Percentiles rank a stretch among this genome's conserved stretches.
Evolutionary conservation across 2,329 filamentous ascomycete species (phyloP).

Genomic region (Diplodia sapinea): DNA sequence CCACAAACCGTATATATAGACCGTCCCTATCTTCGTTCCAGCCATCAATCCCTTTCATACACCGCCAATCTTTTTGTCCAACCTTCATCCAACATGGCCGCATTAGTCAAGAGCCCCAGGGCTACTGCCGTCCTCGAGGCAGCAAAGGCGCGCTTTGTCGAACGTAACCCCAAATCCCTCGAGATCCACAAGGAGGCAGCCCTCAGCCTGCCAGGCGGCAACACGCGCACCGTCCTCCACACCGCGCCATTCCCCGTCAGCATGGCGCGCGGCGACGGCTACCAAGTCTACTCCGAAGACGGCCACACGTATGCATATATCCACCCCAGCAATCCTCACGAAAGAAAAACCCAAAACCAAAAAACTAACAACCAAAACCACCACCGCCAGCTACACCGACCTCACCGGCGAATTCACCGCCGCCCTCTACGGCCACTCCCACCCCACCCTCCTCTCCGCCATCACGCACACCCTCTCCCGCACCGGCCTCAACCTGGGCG

Average conservation of each 20-base stretch:
- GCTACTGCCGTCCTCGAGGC: slow-evolving; percentile 35
- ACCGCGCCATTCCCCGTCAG: slow-evolving; percentile 48
- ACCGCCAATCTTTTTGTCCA: neutral
- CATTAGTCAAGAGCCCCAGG: neutral
- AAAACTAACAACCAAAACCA: too few relatives aligned
- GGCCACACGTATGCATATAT: slow-evolving; percentile 35
- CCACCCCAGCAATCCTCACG: neutral
- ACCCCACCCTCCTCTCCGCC: slow-evolving; percentile 37
- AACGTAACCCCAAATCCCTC: slow-evolving; percentile 37
- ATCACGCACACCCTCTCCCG: slow-evolving; percentile 36
- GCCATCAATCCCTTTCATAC: neutral
- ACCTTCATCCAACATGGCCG: neutral
- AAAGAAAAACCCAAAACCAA: too few relatives aligned
- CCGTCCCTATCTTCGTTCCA: neutral
- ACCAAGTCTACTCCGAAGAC: slow-evolving; percentile 42
- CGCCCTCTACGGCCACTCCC: slow-evolving; percentile 41
- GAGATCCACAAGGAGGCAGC: slow-evolving; percentile 41
- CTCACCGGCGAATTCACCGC: slow-evolving; percentile 42
- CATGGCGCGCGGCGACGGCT: slow-evolving; percentile 40
- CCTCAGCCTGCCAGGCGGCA: slow-evolving; percentile 46
- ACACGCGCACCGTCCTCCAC: slow-evolving; percentile 47
- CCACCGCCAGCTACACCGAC: slow-evolving; percentile 36
- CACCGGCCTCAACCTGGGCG: slow-evolving; percentile 39
- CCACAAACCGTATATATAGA: neutral
- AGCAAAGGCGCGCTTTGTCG: slow-evolving; percentile 35